A percentile compares a stretch with the other conserved stretches of the same genome.
phyloP scores from a whole-genome alignment of 768 basidiomycete genomes.

The Mycena filopes region DNA sequence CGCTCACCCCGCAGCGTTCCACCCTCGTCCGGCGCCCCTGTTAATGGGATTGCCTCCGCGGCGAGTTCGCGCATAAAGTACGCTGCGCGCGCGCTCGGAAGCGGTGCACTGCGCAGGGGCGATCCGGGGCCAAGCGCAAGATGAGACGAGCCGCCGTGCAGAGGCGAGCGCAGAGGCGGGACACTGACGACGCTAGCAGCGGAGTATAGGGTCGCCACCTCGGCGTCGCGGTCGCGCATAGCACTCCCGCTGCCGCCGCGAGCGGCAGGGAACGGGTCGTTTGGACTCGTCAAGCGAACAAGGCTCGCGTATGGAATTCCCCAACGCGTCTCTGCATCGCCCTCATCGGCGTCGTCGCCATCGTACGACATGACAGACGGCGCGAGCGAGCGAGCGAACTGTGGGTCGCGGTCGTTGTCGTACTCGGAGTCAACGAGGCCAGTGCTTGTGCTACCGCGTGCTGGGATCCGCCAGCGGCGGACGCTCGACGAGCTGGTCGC shows the following conservation, averaged over 20 bases:
- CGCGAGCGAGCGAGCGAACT: conserved; percentile 19
- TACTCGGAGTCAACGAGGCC: conserved; percentile 12
- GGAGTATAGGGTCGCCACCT: conserved; percentile 89
- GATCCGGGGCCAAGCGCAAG: conserved; percentile 36
- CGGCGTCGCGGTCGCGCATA: conserved; percentile 69
- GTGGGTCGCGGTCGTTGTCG: conserved; percentile 12
- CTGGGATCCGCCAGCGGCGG: conserved; percentile 82
- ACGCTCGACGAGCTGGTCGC: conserved; percentile 86
- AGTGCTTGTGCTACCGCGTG: conserved; percentile 44
- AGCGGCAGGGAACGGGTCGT: conserved; percentile 69
- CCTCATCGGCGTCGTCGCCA: conserved; percentile 41
- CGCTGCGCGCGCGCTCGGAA: conserved; percentile 51
- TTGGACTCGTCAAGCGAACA: conserved; percentile 73
- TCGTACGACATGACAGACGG: conserved; percentile 34
- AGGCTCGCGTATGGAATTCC: conserved; percentile 79
- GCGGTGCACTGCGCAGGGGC: conserved; percentile 39
- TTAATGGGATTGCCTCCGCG: conserved; percentile 73
- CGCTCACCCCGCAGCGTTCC: conserved; percentile 70
- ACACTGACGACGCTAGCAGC: conserved; percentile 84
- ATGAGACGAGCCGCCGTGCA: conserved; percentile 39
- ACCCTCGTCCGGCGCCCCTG: conserved; percentile 68
- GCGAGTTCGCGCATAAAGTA: conserved; percentile 85
- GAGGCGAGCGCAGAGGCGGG: conserved; percentile 49
- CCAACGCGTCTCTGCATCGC: conserved; percentile 39
- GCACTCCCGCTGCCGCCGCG: conserved; percentile 41